A percentile compares a stretch with the other conserved stretches of the same genome.
Evolutionary conservation across 345 rosid genomes (phyloP).

Genomic region (Mercurialis annua): DNA sequence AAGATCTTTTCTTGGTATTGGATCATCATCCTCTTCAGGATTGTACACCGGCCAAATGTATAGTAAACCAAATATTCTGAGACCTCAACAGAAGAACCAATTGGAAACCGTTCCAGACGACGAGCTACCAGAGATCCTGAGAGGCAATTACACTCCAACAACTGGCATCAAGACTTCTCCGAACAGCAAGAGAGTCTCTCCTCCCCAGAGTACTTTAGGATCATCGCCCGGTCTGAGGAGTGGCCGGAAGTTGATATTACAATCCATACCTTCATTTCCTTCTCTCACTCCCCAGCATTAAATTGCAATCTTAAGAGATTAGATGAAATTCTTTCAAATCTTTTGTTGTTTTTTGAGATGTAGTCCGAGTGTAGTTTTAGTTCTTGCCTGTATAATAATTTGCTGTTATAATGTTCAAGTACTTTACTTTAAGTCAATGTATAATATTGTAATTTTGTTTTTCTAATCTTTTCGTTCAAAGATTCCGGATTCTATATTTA

Average conservation of each 20-base stretch:
- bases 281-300: conserved; percentile 82
- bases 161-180: conserved; percentile 65
- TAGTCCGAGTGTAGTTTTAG: background rate
- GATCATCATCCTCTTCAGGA: conserved; percentile 48
- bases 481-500: background rate
- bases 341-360: conserved; percentile 17
- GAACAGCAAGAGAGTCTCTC: conserved; percentile 94
- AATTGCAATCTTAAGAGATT: conserved; percentile 24
- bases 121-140: conserved; percentile 64
- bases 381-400: conserved; percentile 34
- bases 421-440: conserved; percentile 18
- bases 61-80: conserved; percentile 42
- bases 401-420: conserved; percentile 26
- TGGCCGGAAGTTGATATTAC: conserved; percentile 85
- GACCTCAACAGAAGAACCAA: conserved; percentile 46
- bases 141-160: conserved; percentile 41
- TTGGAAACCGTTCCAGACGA: conserved; percentile 45
- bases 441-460: conserved; percentile 14
- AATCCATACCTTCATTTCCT: conserved; percentile 93
- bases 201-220: conserved; percentile 57
- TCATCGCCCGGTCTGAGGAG: conserved; percentile 58
- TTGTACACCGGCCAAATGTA: conserved; percentile 29
- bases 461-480: background rate
- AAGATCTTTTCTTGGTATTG: conserved; percentile 45
- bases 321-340: conserved; percentile 24